phyloP scores from a whole-genome alignment of 208 protist genomes.

The Novymonas esmeraldas region DNA sequence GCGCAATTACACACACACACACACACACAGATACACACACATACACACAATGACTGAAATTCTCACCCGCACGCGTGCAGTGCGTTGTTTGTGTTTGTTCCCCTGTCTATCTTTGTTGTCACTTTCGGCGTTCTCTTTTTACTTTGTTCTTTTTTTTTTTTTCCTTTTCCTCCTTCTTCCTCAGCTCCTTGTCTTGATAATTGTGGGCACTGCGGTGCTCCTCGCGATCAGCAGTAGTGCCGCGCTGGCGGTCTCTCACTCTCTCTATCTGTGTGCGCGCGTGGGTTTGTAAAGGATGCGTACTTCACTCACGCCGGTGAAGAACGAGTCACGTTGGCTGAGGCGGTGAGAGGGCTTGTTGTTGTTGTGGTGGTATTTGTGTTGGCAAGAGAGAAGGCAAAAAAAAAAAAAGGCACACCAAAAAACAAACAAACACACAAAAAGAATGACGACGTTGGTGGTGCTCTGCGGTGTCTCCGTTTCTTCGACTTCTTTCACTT shows the following conservation, averaged over 20 bases:
- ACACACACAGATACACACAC: not conserved
- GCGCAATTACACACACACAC: too few species aligned
- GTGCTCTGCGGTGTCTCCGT: too few species aligned
- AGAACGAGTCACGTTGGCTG: too few species aligned
- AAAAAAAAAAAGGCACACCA: not conserved
- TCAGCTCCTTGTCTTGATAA: not conserved
- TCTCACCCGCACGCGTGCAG: too few species aligned
- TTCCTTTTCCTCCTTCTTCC: slow-evolving; percentile 7
- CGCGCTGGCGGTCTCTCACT: too few species aligned
- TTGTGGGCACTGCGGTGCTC: not conserved
- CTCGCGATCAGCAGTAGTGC: too few species aligned
- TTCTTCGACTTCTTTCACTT: too few species aligned
- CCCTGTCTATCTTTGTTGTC: not conserved
- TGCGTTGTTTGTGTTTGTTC: not conserved
- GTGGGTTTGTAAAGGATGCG: not conserved
- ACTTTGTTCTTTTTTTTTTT: slow-evolving; percentile 5
- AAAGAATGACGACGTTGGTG: too few species aligned
- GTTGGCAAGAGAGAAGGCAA: not conserved
- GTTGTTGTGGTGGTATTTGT: too few species aligned
- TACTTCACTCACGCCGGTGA: too few species aligned
- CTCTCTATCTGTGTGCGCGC: slow-evolving; percentile 8
- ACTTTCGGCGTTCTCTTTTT: slow-evolving; percentile 1
- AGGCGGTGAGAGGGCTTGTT: too few species aligned
- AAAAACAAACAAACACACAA: too few species aligned
- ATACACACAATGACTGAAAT: not conserved